Conservation (phyloP, 305 asterid species). For the Stenogyne calaminthoides region DNA sequence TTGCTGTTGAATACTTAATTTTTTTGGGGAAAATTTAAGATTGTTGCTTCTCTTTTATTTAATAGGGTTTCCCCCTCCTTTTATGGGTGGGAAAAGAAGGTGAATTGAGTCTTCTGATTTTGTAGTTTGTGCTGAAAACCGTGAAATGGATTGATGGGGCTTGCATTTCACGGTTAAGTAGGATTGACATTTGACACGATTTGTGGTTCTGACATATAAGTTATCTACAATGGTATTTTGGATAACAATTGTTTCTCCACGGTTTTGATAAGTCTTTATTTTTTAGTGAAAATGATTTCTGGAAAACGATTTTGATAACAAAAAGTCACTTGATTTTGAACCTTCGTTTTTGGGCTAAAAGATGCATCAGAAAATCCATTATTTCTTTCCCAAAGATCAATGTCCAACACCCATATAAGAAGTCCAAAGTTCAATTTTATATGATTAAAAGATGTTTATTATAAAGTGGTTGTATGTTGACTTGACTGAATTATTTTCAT, state of each 20-base stretch:
- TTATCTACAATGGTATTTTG: not conserved
- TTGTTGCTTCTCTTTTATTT: not conserved
- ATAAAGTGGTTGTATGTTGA: constrained; percentile 8
- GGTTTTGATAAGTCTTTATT: not conserved
- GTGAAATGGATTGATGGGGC: not conserved
- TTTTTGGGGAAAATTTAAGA: not conserved
- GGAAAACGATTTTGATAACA: not conserved
- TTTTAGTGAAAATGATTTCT: not conserved
- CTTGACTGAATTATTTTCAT: constrained; percentile 11
- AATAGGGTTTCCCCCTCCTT: not conserved
- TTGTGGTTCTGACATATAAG: not conserved
- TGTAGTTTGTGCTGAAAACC: not conserved
- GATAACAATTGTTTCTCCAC: not conserved
- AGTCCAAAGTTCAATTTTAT: not conserved
- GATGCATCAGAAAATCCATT: not conserved
- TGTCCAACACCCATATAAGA: not conserved
- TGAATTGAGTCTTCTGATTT: not conserved
- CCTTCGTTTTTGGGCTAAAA: not conserved
- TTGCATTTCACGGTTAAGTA: not conserved
- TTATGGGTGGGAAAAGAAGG: not conserved
- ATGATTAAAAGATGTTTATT: constrained; percentile 9
- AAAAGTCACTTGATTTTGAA: not conserved
- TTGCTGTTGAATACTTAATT: not conserved
- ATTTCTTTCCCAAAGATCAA: constrained; percentile 4
- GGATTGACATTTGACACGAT: not conserved